Evolutionary conservation across 192 early-diverging fungal species (phyloP).

Genomic region (Kappamyces sp.): DNA sequence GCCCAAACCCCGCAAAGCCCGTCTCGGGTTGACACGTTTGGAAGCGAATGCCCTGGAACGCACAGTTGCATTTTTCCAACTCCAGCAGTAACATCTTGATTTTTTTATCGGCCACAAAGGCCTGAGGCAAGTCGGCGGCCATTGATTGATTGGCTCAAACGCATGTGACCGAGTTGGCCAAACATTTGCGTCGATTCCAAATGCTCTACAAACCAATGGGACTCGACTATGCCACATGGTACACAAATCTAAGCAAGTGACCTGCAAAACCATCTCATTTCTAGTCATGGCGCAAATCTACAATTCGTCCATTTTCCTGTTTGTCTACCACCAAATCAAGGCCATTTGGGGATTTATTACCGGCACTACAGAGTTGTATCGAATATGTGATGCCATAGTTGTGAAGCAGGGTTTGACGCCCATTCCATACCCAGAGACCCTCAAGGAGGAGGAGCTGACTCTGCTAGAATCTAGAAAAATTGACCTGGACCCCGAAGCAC

Average conservation of each 20-base stretch:
- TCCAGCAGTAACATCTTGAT: conserved; percentile 7
- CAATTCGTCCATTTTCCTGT: conserved; percentile 39
- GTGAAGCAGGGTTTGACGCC: conserved; percentile 12
- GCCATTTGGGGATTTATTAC: conserved; percentile 42
- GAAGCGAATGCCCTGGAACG: too few relatives aligned
- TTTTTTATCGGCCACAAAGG: conserved; percentile 4
- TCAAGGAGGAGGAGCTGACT: neutral
- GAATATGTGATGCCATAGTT: conserved; percentile 27
- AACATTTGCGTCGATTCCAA: too few relatives aligned
- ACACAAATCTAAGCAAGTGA: conserved; percentile 12
- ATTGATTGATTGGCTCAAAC: too few relatives aligned
- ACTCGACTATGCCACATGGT: conserved; percentile 16
- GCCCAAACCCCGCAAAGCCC: too few relatives aligned
- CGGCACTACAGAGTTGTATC: conserved; percentile 56
- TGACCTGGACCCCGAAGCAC: conserved; percentile 5
- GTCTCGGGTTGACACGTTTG: too few relatives aligned
- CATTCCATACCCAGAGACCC: neutral
- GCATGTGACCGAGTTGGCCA: too few relatives aligned
- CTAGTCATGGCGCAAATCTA: conserved; percentile 33
- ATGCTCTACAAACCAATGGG: conserved; percentile 11
- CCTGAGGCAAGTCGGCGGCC: neutral
- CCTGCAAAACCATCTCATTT: conserved; percentile 34
- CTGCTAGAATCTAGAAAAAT: conserved; percentile 8
- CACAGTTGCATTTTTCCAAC: neutral
- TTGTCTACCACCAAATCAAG: conserved; percentile 53